Base-by-base conservation (phyloP, 192 early-diverging fungal genomes). In the Radiomyces spectabilis region DNA sequence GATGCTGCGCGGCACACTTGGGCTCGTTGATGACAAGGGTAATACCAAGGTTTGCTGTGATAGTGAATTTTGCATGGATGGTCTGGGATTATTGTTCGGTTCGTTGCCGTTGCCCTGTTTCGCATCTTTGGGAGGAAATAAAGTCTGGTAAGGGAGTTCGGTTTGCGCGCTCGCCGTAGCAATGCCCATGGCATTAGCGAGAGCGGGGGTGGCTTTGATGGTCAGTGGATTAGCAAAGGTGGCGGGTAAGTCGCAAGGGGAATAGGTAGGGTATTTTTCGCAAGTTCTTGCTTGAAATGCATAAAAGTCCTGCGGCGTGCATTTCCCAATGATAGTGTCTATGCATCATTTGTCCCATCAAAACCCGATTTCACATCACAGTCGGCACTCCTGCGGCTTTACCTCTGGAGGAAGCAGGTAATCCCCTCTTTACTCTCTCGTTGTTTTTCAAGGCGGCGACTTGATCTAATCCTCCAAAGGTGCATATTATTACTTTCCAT, bases 1-100 rank as follows among this genome's bases (percentile, higher is more conserved):
- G 25, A 82, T 66, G 27, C 70, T 63, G n/a, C 55, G 64, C 7
- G 79, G 79, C 2, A 74, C 65, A 5, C 44, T 65, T 2, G 65
- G 69, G 1, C 63, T 58, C 40, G 52, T 69, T 16, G 49, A 43
- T 4, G 67, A 64, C 13, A 74, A 75, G 10, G 79, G 78, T 41
- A 80, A 75, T 30, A 75, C 61, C 29, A 72, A 66, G 0, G 74
- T 67, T 40, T 29, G 22, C 18, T 7, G 18, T 44, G 32, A 32
- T 21, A 26, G 8, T 26, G 13, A 47, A 18, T 41, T 2, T 53
- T 15, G 19, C 9, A 2, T 26, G 5, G 24, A 26, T 0, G 6
- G 12, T 5, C 33, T 12, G 32, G 35, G 4, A 12, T 19, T 26
- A n/a, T 31, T 4, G 29, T 0, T 35, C 24, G 22, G 18, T 52